Evolutionary conservation across 768 basidiomycete species (phyloP), one percentile per base, ranked within the genome.

Genomic region (Lactifluus pinguis): DNA sequence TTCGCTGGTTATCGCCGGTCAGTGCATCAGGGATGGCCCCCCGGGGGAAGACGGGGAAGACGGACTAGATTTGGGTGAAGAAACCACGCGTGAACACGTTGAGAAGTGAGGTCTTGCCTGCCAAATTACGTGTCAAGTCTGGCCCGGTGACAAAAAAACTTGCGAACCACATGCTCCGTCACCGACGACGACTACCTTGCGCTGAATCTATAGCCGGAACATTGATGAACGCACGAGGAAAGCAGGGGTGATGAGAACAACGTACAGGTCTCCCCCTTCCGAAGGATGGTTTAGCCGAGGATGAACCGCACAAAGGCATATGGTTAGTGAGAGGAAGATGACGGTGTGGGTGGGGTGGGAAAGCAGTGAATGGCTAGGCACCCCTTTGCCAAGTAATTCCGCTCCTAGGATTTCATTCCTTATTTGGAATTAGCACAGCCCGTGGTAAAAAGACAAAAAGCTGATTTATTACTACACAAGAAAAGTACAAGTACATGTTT

Each of bases 61-160:
- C 87, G 72, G 72, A 92, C 90, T 95, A 94, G 69, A 92, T 84
- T 80, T 91, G 87, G 34, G 95, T 95, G 72, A 98, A 98, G 78
- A 90, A 92, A 41, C 95, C 95, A 60, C 86, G 77, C 53, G 88
- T 90, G 72, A 88, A 95, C 50, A 93, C 92, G 71, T 93, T 94
- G 64, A 92, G 76, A 44, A 92, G 76, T 30, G 89, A 90, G 1
- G 89, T 92, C 77, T 92, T 89, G 67, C 86, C 86, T 87, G 66
- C 34, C 25, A 25, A 47, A 32, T 30, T 34, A 44, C 47, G 44
- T 36, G n/a, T 50, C 3, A 19, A 34, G 34, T 54, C 19, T 49
- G 63, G 57, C 44, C 47, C 13, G 25, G 32, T 41, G 41, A 41
- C 41, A 57, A 14, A 52, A 39, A 45, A n/a, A 13, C 38, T 13